Base-by-base conservation (phyloP, 352 stramenopile genomes). In the Phytopythium litorale region DNA sequence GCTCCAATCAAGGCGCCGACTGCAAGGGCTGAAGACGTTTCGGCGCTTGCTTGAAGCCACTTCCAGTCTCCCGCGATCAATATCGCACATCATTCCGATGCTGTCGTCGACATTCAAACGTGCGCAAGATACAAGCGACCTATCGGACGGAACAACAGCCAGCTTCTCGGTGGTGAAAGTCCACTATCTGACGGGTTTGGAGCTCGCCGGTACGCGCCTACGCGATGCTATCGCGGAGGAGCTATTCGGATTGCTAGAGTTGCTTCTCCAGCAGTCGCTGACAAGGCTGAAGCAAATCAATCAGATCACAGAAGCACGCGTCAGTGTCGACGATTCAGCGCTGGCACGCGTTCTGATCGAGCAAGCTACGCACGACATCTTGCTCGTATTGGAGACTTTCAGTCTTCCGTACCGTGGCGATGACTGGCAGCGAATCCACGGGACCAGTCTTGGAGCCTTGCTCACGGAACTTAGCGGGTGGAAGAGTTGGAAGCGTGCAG, bases 71-170 rank as follows among this genome's bases (percentile, higher is more conserved):
- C 76, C 87, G 2, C 79, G 64, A 15, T 82, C 78, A 19, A 65
- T 85, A 19, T 83, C 84, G 13, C 84, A 89, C 60, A 82, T 96
- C 42, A 81, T 96, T 32, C 78, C 87, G 2, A 76, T 82, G 30
- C 51, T 96, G 6, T 89, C 85, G 16, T 81, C 75, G 11, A 76
- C 87, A 6, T 96, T 96, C 58, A 94, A 90, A 58, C 72, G 85
- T 37, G 51, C 70, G 28, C 61, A 54, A 37, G 59, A 54, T 3
- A 35, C 53, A 50, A 54, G 19, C 1, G 8, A 49, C 21, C 15
- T 21, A 5, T 53, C 46, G 21, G 46, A 53, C 23, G n/a, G 21
- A 13, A 21, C 23, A 7, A 15, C 23, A 19, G 13, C 21, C 15
- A 67, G 52, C 37, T 12, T 45, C 15, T 43, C 52, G 40, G 30